Base-by-base conservation (phyloP, 345 rosid species). In the Excoecaria cochinchinensis region DNA sequence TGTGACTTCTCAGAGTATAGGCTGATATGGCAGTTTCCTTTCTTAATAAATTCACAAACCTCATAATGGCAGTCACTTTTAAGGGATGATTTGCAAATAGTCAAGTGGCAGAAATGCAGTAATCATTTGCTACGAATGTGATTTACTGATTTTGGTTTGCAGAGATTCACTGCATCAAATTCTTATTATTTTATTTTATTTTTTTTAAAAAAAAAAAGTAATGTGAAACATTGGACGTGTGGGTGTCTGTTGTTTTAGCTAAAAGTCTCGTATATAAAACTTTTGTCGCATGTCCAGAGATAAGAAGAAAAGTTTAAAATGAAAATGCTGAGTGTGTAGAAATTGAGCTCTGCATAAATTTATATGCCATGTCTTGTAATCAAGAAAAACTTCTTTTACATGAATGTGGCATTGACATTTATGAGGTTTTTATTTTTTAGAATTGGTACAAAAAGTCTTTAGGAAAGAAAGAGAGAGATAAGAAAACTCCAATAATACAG, bases 401-500 rank as follows among this genome's bases (percentile, higher is more conserved):
- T 39, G 21, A 56, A 60, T 25, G 10, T 40, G 12, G 19, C 25
- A 64, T 24, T 70, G 21, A 22, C 72, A 63, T 73, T 63, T 40
- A 72, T 63, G 74, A 57, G 75, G 1, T 31, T 31, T 31, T 31
- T 31, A 31, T 31, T 31, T 31, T 31, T 31, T 2, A 0, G 31
- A 31, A 31, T 31, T 31, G 58, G 78, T 40, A 67, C 72, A 56
- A 73, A 78, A 75, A 40, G 58, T 16, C 19, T 31, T 55, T 56
- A 56, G 62, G 15, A 77, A 46, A 78, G 58, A 78, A 70, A 77
- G 22, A 51, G 53, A 48, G 62, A 14, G 75, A 12, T 70, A 55
- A 65, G 78, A 76, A 48, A 72, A 42, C 17, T 75, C 72, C 82
- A 76, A 81, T 73, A 81, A 76, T 76, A 76, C 81, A 82, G 78